Evolutionary conservation across 331 rosid species (phyloP), one percentile per base, ranked within the genome.

Genomic region (Rosa hybrid): DNA sequence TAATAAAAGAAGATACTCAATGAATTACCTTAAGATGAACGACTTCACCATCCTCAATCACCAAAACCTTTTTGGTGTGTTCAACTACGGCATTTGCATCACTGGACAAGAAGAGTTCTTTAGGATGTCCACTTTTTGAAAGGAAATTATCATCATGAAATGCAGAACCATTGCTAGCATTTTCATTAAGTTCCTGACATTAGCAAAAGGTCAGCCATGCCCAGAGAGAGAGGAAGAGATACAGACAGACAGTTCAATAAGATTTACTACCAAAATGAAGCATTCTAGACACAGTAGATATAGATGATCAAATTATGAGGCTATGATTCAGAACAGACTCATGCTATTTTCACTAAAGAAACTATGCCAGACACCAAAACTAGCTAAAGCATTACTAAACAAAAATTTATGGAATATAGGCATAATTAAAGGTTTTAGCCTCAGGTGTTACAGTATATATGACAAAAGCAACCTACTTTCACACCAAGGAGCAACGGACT

Each of bases 41-140:
- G 21, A 96, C 96, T 93, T 96, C 99, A 74, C 90, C 96, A 85
- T 96, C 99, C 90, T 91, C 96, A 77, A 96, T 96, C 80, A 90
- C 98, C 85, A 96, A 86, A 78, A 92, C 98, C 86, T 90, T 96
- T 84, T 89, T 93, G 48, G 99, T 96, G 75, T 96, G 98, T 86
- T 96, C 99, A 80, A 93, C 91, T 76, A 96, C 92, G 18, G 99
- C 99, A 87, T 93, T 86, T 76, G 98, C 94, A 83, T 96, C 98
- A 75, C 99, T 96, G 54, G 99, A 96, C 86, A 96, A 87, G 86
- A 96, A 96, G 84, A 96, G 87, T 81, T 96, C 99, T 81, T 83
- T 93, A 21, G 99, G 94, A 60, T 79, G 86, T 30, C 90, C 94
- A 81, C 89, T 90, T 86, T 89, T 93, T 53, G 97, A 86, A 45